Evolutionary conservation across 495 filamentous ascomycete genomes (phyloP), one percentile per base, ranked within the genome.

Genomic region (Acidomyces sp.): DNA sequence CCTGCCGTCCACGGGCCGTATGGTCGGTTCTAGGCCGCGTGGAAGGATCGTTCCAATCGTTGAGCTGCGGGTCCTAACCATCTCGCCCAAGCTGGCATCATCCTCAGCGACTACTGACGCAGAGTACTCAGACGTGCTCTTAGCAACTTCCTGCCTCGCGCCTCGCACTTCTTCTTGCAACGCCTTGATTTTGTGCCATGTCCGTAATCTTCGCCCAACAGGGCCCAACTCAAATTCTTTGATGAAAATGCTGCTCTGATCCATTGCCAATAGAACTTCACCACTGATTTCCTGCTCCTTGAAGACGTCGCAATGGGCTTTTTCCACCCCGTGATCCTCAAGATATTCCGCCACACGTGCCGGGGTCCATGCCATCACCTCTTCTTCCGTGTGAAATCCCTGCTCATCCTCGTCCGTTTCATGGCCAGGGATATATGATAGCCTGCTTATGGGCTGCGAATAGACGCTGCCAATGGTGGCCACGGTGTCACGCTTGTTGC

Each of bases 211-310:
- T 45, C 77, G 69, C 4, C 87, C 87, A 43, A 95, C 82, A 7
- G 87, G 80, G 9, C 92, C 92, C 49, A 99, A 71, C 37, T 96
- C 85, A 47, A 96, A 85, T 38, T 90, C 88, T 59, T 93, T 94
- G 62, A 96, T 75, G 56, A 93, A 87, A 2, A 95, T 60, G 23
- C 85, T 85, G 19, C 81, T 76, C 57, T 96, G 92, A 46, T 93
- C 80, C 87, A 99, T 92, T 16, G 84, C 83, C 35, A 99, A 63
- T 12, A 99, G 62, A 10, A 95, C 85, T 46, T 95, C 85, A 25
- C 92, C 92, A 10, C 81, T 76, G 40, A 99, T 94, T 59, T 99
- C 92, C 62, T 99, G 86, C 50, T 95, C 86, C 49, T 80, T 70
- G 52, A 99, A 99, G 7, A 95, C 79, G 30, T 88, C 80, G 57